Percentiles rank a stretch among this genome's conserved stretches.
Conservation (phyloP, 805 yeast species). For the Dipodascus geniculatus region DNA sequence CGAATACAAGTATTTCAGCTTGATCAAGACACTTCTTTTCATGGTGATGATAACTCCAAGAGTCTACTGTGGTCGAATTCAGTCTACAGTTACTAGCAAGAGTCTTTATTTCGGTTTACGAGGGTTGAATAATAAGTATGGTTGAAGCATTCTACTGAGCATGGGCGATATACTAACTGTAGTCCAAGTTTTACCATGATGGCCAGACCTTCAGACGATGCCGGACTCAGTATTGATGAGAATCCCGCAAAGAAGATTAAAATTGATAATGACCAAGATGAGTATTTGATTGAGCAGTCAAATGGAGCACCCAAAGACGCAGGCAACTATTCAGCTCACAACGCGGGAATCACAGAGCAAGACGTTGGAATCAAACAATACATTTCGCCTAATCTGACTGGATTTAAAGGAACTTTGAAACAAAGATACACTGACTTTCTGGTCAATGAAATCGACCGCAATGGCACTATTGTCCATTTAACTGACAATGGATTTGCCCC, state of each 20-base stretch:
- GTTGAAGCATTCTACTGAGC: too few relatives aligned
- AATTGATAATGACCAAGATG: neutral
- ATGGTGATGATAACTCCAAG: too few relatives aligned
- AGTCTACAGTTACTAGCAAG: too few relatives aligned
- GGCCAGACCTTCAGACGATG: neutral
- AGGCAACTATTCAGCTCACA: neutral
- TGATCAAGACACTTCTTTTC: too few relatives aligned
- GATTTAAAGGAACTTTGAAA: slow-evolving; percentile 72
- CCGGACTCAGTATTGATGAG: slow-evolving; percentile 20
- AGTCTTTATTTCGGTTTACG: too few relatives aligned
- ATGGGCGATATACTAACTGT: slow-evolving; percentile 5
- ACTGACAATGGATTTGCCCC: slow-evolving; percentile 53
- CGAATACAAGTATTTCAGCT: too few relatives aligned
- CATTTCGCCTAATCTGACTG: slow-evolving; percentile 40
- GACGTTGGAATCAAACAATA: slow-evolving; percentile 85
- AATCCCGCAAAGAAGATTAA: slow-evolving; percentile 2
- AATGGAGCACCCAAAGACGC: neutral
- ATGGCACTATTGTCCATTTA: slow-evolving; percentile 65
- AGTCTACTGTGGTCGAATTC: too few relatives aligned
- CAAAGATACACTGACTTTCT: slow-evolving; percentile 87
- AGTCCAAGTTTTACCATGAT: slow-evolving; percentile 15
- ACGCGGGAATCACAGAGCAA: slow-evolving; percentile 43
- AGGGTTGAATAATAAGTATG: too few relatives aligned
- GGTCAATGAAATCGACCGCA: slow-evolving; percentile 71
- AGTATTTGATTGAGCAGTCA: slow-evolving; percentile 5